Base-by-base conservation (phyloP, 202 grass and related monocot genomes). In the Sporobolus alterniflorus region DNA sequence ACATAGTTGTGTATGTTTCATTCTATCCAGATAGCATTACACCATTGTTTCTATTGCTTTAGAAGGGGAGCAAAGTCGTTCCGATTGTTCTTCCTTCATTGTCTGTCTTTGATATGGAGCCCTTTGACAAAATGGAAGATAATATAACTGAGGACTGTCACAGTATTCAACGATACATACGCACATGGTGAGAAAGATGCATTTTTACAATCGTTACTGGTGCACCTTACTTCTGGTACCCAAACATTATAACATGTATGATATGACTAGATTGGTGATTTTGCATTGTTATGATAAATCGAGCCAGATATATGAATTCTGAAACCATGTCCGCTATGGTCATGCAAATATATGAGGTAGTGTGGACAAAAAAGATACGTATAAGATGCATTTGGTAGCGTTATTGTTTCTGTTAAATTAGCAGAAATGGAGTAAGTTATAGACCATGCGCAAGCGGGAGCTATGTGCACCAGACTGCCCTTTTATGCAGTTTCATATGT, bases 21-120 rank as follows among this genome's bases (percentile, higher is more conserved):
- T 86, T 81, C 57, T 86, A 71, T 39, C 36, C 36, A 59, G 11
- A 43, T 33, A 34, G 20, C 64, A 13, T 44, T 56, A 73, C 28
- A 65, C 15, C 28, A 14, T 71, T 68, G 20, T 41, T 61, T 84
- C 52, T 75, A 14, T 69, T 68, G 15, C 1, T 34, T 18, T 7
- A 11, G 39, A 34, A 25, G 29, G 36, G 50, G 48, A 73, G 11
- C 31, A 56, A 40, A 69, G 12, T 28, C 12, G 11, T 16, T 61
- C 50, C n/a, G 49, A 74, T 40, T 57, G 32, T 4, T 56, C n/a
- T 40, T 55, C 31, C 1, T 55, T 2, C 11, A 25, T 25, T 12
- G 71, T 22, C 11, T 73, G 18, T 39, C 49, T 9, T 57, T 26
- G 50, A 55, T 3, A 12, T 74, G 30, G 30, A 73, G 30, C 30